Evolutionary conservation across 2,329 filamentous ascomycete species (phyloP), one percentile per base, ranked within the genome.

Genomic region (Aspergillus ochraceoroseus): DNA sequence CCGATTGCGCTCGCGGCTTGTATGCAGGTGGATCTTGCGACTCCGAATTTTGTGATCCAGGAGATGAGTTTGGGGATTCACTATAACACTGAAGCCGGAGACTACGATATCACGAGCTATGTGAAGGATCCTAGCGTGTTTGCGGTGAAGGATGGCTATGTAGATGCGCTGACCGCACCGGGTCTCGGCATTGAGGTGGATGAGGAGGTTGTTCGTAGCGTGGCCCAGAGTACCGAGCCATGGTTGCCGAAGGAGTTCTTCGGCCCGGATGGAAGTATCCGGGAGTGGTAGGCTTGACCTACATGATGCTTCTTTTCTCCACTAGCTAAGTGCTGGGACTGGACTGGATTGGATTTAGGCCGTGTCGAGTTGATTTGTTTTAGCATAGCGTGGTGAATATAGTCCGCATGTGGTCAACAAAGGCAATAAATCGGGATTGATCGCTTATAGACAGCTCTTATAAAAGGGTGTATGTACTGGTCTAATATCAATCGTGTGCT

Each of bases 11-110:
- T 87, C 11, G 84, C 84, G 0, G 84, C 84, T 0, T 80, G 74
- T 40, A 70, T 87, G 27, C 83, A 87, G 47, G 75, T 87, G 1
- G 80, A 78, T 15, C 69, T 75, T 13, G 67, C 64, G 7, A 77
- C 67, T 13, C 73, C 72, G 13, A 87, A 83, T 59, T 87, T 83
- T 57, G 76, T 74, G 0, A 87, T 88, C 20, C 79, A 85, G 55
- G 84, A 88, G 61, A 87, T 87, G 85, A 82, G 79, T 38, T 56
- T 87, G 19, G 85, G 84, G 0, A 88, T 89, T 52, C 85, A 89
- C 58, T 89, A 88, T 57, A 89, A 89, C 51, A 63, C 64, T 3
- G 73, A 74, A 52, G 75, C 72, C 0, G 80, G 76, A 1, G 72
- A 77, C 2, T 71, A 79, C 51, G 82, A 86, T 56, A 66, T 85